Conservation (phyloP, 768 basidiomycete species). For the Pisolithus marmoratus region DNA sequence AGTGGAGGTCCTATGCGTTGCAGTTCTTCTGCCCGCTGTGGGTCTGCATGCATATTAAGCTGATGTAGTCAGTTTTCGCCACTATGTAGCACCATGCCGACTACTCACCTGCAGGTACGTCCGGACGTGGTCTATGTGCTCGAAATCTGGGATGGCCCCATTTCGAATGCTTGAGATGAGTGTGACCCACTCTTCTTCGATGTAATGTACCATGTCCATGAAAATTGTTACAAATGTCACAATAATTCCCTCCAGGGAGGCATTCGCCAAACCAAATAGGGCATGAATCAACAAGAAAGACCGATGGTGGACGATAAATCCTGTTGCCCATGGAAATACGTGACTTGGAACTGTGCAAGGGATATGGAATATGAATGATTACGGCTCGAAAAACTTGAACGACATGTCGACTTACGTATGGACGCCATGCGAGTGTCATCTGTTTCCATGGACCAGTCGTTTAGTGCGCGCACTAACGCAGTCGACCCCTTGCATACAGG, state of each 20-base stretch:
- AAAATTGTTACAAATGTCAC: background rate
- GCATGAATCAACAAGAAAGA: slow-evolving; percentile 6
- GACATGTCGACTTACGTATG: too few relatives aligned
- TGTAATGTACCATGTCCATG: background rate
- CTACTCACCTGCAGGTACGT: background rate
- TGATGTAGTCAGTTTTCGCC: background rate
- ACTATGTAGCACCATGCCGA: background rate
- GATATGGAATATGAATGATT: too few relatives aligned
- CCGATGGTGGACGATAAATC: slow-evolving; percentile 3
- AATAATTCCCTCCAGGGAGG: background rate
- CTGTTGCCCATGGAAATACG: too few relatives aligned
- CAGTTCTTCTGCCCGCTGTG: slow-evolving; percentile 3
- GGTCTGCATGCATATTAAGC: slow-evolving; percentile 4
- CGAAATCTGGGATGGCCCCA: slow-evolving; percentile 2
- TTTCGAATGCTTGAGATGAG: slow-evolving; percentile 3
- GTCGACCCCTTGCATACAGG: too few relatives aligned
- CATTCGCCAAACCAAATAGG: slow-evolving; percentile 3
- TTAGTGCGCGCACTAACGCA: too few relatives aligned
- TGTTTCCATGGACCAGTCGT: too few relatives aligned
- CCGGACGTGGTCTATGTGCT: background rate
- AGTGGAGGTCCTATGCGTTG: slow-evolving; percentile 1
- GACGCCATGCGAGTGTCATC: too few relatives aligned
- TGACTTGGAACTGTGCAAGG: too few relatives aligned
- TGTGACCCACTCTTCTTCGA: slow-evolving; percentile 5
- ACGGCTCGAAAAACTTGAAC: too few relatives aligned